Conservation (phyloP, 208 protist species). For the Leishmania turanica region DNA sequence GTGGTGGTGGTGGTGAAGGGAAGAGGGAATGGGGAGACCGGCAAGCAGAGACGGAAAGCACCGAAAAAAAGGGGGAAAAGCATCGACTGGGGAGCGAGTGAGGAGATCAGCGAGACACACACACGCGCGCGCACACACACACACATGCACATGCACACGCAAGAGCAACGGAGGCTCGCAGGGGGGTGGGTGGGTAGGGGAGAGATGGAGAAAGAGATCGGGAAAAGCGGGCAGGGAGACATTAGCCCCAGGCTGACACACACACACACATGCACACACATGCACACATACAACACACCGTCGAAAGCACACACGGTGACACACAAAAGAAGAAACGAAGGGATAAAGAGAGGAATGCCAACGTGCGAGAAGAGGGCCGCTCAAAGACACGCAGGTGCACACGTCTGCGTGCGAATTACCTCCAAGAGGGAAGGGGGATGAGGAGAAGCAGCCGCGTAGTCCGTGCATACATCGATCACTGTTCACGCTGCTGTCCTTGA, state of each 20-base stretch:
- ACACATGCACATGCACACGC: slow-evolving; percentile 3
- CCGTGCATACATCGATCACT: neutral
- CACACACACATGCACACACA: neutral
- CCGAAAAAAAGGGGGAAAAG: neutral
- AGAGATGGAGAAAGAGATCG: neutral
- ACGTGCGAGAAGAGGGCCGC: neutral
- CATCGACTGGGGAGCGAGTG: neutral
- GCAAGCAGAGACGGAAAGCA: neutral
- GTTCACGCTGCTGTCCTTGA: neutral
- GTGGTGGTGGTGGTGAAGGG: neutral
- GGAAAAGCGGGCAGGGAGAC: neutral
- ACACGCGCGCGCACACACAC: neutral
- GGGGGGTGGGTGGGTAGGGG: no score
- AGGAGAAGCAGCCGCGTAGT: neutral
- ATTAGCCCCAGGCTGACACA: neutral
- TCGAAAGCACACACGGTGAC: neutral
- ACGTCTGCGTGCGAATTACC: neutral
- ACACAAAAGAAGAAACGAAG: neutral
- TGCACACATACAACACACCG: neutral
- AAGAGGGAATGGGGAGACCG: neutral
- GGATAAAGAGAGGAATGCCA: neutral
- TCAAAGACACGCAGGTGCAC: neutral
- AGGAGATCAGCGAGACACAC: neutral
- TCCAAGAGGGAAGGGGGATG: neutral
- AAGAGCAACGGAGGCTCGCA: neutral